These are phyloP conservation scores for Chenopodium formosanum DNA, from an alignment of 148 eudicot species.

Conservation along the genomic window DNA sequence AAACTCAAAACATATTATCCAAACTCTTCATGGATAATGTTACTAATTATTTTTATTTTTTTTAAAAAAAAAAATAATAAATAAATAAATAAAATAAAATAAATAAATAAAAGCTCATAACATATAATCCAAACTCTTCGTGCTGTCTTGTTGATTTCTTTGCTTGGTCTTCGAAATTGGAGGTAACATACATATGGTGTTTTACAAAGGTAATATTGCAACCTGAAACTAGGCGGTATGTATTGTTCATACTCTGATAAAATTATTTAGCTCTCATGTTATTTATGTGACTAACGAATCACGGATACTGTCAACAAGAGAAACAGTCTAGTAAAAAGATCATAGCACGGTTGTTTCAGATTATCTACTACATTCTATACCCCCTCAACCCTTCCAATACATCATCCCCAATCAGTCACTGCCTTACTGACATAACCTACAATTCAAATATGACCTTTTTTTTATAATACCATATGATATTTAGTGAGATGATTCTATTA, in stretches of 20 bases:
- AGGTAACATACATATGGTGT: too few species aligned
- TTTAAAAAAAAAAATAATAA: too few species aligned
- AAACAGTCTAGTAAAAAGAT: not conserved
- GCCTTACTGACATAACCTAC: not conserved
- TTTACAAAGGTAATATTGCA: too few species aligned
- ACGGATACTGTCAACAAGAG: too few species aligned
- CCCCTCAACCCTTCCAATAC: not conserved
- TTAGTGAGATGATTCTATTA: too few species aligned
- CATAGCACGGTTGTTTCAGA: not conserved
- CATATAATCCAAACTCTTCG: not conserved
- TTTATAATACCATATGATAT: too few species aligned
- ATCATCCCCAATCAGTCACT: not conserved
- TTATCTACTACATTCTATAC: not conserved
- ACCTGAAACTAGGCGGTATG: too few species aligned
- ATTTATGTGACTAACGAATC: too few species aligned
- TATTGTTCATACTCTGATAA: not conserved
- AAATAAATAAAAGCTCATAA: not conserved
- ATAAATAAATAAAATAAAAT: too few species aligned
- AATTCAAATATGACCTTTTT: not conserved
- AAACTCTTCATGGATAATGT: not conserved
- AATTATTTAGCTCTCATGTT: not conserved
- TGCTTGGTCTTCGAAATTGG: too few species aligned
- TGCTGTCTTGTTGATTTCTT: too few species aligned
- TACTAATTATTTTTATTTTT: too few species aligned
- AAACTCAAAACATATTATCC: not conserved